Conservation (phyloP, 225 moss, liverwort and hornwort genomes). For the Pseudoscleropodium purum region DNA sequence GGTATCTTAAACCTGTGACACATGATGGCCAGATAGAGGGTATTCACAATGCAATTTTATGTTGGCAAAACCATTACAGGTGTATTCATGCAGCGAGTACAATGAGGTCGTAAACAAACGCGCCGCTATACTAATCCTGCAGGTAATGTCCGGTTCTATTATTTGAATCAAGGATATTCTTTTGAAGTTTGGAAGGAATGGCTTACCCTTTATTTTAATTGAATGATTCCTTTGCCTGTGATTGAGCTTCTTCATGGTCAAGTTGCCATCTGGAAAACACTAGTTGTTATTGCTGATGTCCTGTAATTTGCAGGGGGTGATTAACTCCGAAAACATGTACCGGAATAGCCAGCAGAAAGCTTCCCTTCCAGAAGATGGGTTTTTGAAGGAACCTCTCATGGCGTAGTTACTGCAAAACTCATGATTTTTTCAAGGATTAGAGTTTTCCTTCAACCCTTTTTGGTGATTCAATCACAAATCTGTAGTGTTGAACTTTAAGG, state of each 20-base stretch:
- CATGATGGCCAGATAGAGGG: background rate
- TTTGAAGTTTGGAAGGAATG: background rate
- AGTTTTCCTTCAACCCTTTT: background rate
- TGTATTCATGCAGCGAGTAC: slow-evolving; percentile 69
- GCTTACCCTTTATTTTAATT: background rate
- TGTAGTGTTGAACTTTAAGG: background rate
- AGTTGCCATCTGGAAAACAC: background rate
- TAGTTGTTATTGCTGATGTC: background rate
- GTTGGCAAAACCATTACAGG: slow-evolving; percentile 16
- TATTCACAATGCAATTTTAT: background rate
- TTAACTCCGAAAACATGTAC: slow-evolving; percentile 57
- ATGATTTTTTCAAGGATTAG: background rate
- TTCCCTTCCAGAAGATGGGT: slow-evolving; percentile 32
- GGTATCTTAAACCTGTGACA: background rate
- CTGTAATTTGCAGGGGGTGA: slow-evolving; percentile 47
- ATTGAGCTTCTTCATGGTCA: background rate
- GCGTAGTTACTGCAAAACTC: background rate
- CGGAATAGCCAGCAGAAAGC: slow-evolving; percentile 30
- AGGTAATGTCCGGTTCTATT: slow-evolving; percentile 20
- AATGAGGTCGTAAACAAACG: slow-evolving; percentile 80
- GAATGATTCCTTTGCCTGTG: background rate
- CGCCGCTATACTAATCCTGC: slow-evolving; percentile 58
- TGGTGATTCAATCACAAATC: background rate
- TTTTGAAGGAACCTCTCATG: slow-evolving; percentile 17
- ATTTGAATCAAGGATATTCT: background rate